Conservation (phyloP, 2,329 filamentous ascomycete genomes). For the Fusarium gaditjirri region DNA sequence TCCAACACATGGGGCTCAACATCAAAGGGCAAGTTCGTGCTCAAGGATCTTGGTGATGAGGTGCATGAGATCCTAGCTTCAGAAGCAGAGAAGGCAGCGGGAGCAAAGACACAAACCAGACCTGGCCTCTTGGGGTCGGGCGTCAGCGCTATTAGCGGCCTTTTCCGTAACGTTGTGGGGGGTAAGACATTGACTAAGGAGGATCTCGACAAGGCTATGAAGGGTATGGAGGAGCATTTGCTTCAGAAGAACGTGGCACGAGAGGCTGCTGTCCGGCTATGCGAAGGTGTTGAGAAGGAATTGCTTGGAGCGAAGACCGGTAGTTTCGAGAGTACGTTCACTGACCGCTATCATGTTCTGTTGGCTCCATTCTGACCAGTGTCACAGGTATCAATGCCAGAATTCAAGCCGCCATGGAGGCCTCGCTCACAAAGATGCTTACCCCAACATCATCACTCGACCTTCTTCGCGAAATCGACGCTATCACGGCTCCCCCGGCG, state of each 20-base stretch:
- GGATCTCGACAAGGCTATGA: conserved; percentile 91
- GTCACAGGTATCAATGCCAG: conserved; percentile 76
- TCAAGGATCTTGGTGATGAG: conserved; percentile 93
- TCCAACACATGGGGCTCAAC: conserved; percentile 87
- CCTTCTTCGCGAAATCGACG: conserved; percentile 90
- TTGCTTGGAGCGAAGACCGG: conserved; percentile 90
- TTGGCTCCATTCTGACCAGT: conserved; percentile 29
- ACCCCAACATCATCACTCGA: conserved; percentile 96
- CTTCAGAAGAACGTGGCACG: conserved; percentile 95
- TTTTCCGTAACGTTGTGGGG: conserved; percentile 95
- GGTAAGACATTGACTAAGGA: conserved; percentile 91
- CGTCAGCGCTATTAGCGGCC: conserved; percentile 82
- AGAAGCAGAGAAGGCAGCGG: conserved; percentile 69
- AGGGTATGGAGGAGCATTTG: conserved; percentile 95
- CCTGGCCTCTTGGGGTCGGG: conserved; percentile 80
- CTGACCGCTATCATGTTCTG: neutral
- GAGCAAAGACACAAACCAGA: conserved; percentile 59
- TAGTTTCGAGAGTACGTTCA: conserved; percentile 78
- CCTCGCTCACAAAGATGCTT: conserved; percentile 91
- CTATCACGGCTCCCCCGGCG: conserved; percentile 73
- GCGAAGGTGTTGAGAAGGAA: conserved; percentile 90
- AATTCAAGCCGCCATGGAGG: conserved; percentile 88
- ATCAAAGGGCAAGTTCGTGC: conserved; percentile 88
- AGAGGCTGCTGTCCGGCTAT: conserved; percentile 90
- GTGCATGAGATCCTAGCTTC: conserved; percentile 88